Base-by-base conservation (phyloP, 495 filamentous ascomycete genomes). In the Neurospora pannonica region DNA sequence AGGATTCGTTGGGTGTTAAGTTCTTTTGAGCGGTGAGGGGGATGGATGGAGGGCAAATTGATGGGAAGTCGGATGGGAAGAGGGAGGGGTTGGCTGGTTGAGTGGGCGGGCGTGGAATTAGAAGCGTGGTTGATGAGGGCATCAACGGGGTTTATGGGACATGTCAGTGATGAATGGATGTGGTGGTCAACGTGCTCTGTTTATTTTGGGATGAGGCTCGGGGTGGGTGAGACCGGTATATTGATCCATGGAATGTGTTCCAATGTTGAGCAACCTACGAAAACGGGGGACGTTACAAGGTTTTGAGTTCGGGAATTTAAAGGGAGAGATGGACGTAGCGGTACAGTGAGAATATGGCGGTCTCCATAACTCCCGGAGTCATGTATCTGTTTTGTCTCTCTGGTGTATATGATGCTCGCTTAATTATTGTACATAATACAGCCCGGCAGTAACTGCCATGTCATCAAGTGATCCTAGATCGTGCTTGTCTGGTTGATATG, bases 1-100 rank as follows among this genome's bases (percentile, higher is more conserved):
- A 95, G 75, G 95, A 95, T 76, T 89, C 92, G 74, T 89, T 90
- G 79, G 96, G 96, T 71, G 93, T 98, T 74, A 99, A 99, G 84
- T 98, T 99, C 85, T 98, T 98, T 80, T 98, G 31, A 28, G 31
- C 28, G 24, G 54, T 19, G 54, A 5, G 28, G 7, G 54, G 7
- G 43, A 48, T 10, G 2, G 9, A 48, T 46, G 42, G 42, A 46
- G 17, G 42, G 7, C 6, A 2, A 19, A 13, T 9, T 34, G 21
- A n/a, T n/a, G n/a, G n/a, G n/a, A n/a, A n/a, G n/a, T n/a, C n/a
- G n/a, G 54, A 17, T 62, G 54, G 24, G 13, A 54, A 54, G 10
- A 24, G 5, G 21, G 46, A 5, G 46, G 6, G 2, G 10, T 54
- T 54, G 21, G 21, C n/a, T 54, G 21, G 48, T 0, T 31, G 28